Conservation (phyloP, 2,329 filamentous ascomycete species). For the Biscogniauxia sp. region DNA sequence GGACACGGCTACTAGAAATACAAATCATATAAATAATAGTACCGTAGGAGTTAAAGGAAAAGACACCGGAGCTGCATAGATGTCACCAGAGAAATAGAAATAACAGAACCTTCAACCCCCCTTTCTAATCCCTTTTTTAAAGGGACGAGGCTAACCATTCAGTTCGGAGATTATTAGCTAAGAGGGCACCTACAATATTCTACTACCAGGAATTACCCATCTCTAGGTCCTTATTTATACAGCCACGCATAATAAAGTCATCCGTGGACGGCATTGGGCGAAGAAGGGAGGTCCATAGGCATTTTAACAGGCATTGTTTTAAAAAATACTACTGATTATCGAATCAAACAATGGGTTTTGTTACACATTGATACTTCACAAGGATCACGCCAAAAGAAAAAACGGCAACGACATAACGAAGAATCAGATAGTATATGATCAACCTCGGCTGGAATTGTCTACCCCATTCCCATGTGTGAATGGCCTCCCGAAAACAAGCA, state of each 20-base stretch:
- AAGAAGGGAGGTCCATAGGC: neutral
- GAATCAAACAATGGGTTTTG: slow-evolving; percentile 13
- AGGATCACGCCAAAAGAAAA: slow-evolving; percentile 27
- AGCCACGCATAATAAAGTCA: neutral
- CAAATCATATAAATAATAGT: no score
- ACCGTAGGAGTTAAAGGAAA: no score
- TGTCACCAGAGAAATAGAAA: no score
- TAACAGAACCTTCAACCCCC: no score
- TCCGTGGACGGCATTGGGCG: no score
- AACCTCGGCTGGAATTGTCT: slow-evolving; percentile 52
- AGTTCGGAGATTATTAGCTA: neutral
- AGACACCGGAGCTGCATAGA: no score
- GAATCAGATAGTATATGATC: slow-evolving; percentile 55
- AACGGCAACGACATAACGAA: slow-evolving; percentile 32
- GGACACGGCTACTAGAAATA: neutral
- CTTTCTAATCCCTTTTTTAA: neutral
- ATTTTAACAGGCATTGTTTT: slow-evolving; percentile 18
- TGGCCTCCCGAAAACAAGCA: slow-evolving; percentile 51
- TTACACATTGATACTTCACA: slow-evolving; percentile 20
- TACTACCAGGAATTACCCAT: neutral
- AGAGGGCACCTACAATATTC: neutral
- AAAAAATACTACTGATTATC: slow-evolving; percentile 15
- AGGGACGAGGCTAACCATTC: neutral
- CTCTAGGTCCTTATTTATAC: neutral
- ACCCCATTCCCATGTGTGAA: slow-evolving; percentile 46